Conservation (phyloP, 169 alveolate species). For the Plasmodium blacklocki region DNA sequence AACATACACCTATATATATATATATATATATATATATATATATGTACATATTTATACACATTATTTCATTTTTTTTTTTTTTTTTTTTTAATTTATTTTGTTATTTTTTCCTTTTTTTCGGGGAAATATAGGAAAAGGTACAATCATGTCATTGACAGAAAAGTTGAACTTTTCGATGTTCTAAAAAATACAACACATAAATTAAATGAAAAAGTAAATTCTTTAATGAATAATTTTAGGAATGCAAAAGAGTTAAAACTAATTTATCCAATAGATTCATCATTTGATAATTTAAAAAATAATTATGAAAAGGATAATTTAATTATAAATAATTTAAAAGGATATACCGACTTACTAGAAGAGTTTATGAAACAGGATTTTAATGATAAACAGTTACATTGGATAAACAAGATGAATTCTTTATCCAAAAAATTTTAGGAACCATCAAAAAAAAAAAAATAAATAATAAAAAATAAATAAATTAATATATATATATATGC, state of each 20-base stretch:
- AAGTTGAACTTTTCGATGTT: conserved; percentile 19
- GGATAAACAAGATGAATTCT: conserved; percentile 69
- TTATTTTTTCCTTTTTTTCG: neutral
- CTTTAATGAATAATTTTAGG: conserved; percentile 32
- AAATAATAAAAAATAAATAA: neutral
- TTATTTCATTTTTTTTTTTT: neutral
- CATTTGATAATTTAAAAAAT: conserved; percentile 5
- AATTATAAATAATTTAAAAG: conserved; percentile 25
- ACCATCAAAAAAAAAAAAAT: neutral
- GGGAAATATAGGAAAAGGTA: conserved; percentile 22
- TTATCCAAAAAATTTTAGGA: conserved; percentile 48
- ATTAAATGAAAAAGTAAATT: conserved; percentile 45
- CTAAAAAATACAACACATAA: conserved; percentile 37
- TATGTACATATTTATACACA: neutral
- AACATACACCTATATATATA: neutral
- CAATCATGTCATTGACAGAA: conserved; percentile 26
- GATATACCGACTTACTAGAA: conserved; percentile 34
- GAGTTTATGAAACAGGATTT: conserved; percentile 27
- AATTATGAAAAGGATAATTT: conserved; percentile 22
- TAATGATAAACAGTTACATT: conserved; percentile 45
- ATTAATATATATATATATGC: conserved; percentile 1
- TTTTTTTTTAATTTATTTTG: neutral
- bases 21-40: neutral
- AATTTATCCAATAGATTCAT: conserved; percentile 36
- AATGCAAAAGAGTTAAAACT: conserved; percentile 39